Evolutionary conservation across 2,329 filamentous ascomycete species (phyloP), one percentile per base, ranked within the genome.

Genomic region (Stagonosporopsis chrysanthemi): DNA sequence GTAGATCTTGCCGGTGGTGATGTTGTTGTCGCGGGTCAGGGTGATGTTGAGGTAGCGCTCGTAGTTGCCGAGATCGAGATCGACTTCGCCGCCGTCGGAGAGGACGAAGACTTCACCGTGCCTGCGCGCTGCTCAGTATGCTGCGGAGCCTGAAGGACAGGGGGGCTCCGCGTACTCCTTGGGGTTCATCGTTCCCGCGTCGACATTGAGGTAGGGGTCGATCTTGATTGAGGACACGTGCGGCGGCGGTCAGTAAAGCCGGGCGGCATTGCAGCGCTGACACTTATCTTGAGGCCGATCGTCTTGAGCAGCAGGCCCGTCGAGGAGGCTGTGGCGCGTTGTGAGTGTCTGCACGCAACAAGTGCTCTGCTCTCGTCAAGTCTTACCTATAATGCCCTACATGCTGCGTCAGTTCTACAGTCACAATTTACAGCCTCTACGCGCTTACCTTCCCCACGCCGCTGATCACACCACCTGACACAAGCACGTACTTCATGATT

Each of bases 1-100:
- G 79, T 97, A 98, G 67, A 98, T 92, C 82, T 98, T 97, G 73
- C 95, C 95, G 6, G 94, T 97, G 3, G 95, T 99, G 78, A 99
- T 96, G 78, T 98, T 98, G 82, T 94, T 92, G 68, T 97, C 92
- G 60, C 88, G 84, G 8, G 87, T 91, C 60, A 98, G 83, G 52
- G 88, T 90, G 64, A 94, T 88, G 71, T 89, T 88, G 52, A 97
- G 87, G 74, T 96, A 96, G 40, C 89, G 84, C 75, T 91, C 89
- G 78, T 90, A 91, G 77, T 91, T 91, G 63, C 89, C 89, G 31
- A 91, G 81, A 74, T 91, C 89, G 56, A 91, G 84, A 71, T 91
- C 88, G 62, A 88, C 85, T 77, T 91, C 90, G 65, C 90, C 90
- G 62, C 91, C 91, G 70, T 95, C 91, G 67, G 91, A 87, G 56